Base-by-base conservation (phyloP, 139 green algal species). In the Tetradesmus lagerheimii region DNA sequence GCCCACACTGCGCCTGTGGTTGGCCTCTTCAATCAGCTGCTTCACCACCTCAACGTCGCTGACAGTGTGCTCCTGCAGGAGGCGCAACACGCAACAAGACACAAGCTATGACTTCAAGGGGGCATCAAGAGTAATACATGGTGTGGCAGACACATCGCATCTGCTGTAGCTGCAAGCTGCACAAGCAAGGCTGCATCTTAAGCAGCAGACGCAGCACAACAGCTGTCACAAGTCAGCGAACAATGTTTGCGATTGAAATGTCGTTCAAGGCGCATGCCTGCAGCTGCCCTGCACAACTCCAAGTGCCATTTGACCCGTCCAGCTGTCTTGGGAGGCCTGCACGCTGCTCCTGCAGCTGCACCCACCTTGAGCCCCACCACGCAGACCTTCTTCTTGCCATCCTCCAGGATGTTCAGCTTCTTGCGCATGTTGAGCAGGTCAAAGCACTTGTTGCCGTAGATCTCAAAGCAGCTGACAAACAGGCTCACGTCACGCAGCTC, bases 371-470 rank as follows among this genome's bases (percentile, higher is more conserved):
- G 80, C 31, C 95, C 94, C 11, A 96, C 96, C n/a, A 98, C 94
- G 84, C 93, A 92, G 38, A 99, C 98, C 43, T 97, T 93, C 85
- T 94, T 92, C 91, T 97, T 97, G 43, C 94, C 97, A 85, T 99
- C 98, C 92, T 99, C 98, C 14, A 97, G 93, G 80, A 99, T 98
- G 57, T 96, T 95, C 39, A 99, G 95, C 90, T 97, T 97, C 82
- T 97, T 96, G 23, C 97, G 94, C 67, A 89, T 91, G 92, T 99
- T 99, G 35, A 99, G 95, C 90, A 99, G 94, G 94, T 99, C 98
- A 88, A 97, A 99, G 34, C 95, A 79, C 93, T 99, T 99, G 89
- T 98, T 98, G 53, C 98, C 97, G 88, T 99, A 99, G 91, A 99
- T 99, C 93, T 99, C 98, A 91, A 99, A 99, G 93, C 97, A 99